Conservation (phyloP, 345 rosid genomes). For the Carallia brachiata region DNA sequence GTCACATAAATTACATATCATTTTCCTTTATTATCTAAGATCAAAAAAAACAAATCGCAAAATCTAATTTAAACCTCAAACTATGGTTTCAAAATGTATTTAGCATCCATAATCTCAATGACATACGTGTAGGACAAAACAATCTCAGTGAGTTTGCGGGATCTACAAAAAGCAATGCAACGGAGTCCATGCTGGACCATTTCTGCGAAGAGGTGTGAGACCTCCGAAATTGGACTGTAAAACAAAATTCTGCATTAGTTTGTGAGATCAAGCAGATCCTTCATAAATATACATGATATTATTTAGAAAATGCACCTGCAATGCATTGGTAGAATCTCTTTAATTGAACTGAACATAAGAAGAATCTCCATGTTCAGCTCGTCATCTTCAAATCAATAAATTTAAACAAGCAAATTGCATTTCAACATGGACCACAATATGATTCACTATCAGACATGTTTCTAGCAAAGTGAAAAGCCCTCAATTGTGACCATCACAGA, state of each 20-base stretch:
- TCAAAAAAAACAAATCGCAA: background rate
- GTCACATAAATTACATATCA: slow-evolving; percentile 16
- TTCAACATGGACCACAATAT: background rate
- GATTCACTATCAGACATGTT: background rate
- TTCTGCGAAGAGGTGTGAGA: slow-evolving; percentile 80
- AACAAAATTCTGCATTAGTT: slow-evolving; percentile 11
- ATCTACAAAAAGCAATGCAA: slow-evolving; percentile 86
- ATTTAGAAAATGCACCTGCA: too few species aligned
- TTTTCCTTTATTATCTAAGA: slow-evolving; percentile 8
- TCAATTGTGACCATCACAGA: too few species aligned
- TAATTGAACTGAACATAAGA: background rate
- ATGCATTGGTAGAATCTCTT: background rate
- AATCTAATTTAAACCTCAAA: background rate
- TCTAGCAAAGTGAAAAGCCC: background rate
- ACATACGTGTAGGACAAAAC: slow-evolving; percentile 82
- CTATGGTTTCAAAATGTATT: slow-evolving; percentile 7
- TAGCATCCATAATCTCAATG: slow-evolving; percentile 11
- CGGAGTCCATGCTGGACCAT: slow-evolving; percentile 97
- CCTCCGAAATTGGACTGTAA: slow-evolving; percentile 75
- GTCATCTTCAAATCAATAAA: background rate
- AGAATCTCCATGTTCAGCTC: background rate
- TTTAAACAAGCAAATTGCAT: background rate
- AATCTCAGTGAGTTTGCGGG: slow-evolving; percentile 92
- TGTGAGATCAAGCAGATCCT: too few species aligned
- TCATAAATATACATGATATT: too few species aligned